Evolutionary conservation across 176 grass and related monocot species (phyloP).

Genomic region (Rhynchospora pubera): DNA sequence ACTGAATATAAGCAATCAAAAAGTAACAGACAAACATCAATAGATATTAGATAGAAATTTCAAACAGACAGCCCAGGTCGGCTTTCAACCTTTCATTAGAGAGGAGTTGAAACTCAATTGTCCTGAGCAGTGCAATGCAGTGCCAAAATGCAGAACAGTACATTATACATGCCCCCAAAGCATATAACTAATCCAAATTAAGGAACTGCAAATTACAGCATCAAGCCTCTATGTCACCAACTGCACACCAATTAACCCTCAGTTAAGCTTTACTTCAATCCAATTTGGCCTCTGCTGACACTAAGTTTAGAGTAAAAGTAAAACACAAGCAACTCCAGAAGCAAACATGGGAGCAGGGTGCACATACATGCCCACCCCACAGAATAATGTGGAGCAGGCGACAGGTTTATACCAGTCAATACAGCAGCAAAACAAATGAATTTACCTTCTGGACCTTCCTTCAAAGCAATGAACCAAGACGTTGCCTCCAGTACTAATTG

Average conservation of each 20-base stretch:
- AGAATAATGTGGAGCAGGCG: background rate
- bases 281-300: background rate
- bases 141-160: too few relatives aligned
- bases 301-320: background rate
- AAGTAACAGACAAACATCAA: too few relatives aligned
- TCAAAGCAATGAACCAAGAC: constrained; percentile 95
- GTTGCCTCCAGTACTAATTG: constrained; percentile 43
- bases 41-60: too few relatives aligned
- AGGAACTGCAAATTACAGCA: too few relatives aligned
- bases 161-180: too few relatives aligned
- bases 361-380: background rate
- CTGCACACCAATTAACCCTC: background rate
- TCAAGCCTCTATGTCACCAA: too few relatives aligned
- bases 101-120: too few relatives aligned
- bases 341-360: too few relatives aligned
- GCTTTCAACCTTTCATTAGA: too few relatives aligned
- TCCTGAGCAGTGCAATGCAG: too few relatives aligned
- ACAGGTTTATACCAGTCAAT: background rate
- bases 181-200: too few relatives aligned
- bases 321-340: background rate
- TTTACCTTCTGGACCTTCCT: constrained; percentile 90
- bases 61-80: background rate
- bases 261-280: background rate
- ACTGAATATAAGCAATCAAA: background rate
- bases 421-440: background rate